phyloP scores from a whole-genome alignment of 1,139 yeast genomes.

The Nakaseomyces uthaithaninus region DNA sequence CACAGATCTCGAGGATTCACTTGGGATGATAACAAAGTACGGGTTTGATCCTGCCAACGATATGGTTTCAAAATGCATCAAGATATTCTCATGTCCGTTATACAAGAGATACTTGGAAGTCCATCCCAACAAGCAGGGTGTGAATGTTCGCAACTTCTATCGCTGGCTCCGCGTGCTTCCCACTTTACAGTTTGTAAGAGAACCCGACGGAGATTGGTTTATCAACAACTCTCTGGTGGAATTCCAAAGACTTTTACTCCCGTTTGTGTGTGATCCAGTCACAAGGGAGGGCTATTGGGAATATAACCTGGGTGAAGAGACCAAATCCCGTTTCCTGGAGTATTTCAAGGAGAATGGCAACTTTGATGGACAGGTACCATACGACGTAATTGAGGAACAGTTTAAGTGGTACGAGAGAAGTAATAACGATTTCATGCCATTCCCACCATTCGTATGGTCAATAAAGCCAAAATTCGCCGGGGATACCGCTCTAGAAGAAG shows the following conservation, averaged over 20 bases:
- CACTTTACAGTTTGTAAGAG: neutral
- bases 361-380: neutral
- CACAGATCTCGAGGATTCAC: conserved; percentile 40
- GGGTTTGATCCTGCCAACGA: conserved; percentile 40
- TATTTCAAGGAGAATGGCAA: neutral
- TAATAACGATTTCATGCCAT: conserved; percentile 2
- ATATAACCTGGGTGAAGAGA: neutral
- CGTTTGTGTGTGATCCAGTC: neutral
- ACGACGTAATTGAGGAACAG: neutral
- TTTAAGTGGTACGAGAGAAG: conserved; percentile 3
- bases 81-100: conserved; percentile 3
- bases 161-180: conserved; percentile 1
- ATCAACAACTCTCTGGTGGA: neutral
- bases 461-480: neutral
- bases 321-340: neutral
- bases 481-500: neutral
- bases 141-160: neutral
- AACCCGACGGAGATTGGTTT: neutral
- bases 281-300: neutral
- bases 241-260: neutral
- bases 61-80: neutral
- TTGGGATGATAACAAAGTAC: conserved; percentile 43
- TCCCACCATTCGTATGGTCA: conserved; percentile 3
- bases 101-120: neutral
- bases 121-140: neutral